These are phyloP conservation scores for Blepharisma japonicum DNA, from an alignment of 73 alveolate species.

Conservation along the genomic window DNA sequence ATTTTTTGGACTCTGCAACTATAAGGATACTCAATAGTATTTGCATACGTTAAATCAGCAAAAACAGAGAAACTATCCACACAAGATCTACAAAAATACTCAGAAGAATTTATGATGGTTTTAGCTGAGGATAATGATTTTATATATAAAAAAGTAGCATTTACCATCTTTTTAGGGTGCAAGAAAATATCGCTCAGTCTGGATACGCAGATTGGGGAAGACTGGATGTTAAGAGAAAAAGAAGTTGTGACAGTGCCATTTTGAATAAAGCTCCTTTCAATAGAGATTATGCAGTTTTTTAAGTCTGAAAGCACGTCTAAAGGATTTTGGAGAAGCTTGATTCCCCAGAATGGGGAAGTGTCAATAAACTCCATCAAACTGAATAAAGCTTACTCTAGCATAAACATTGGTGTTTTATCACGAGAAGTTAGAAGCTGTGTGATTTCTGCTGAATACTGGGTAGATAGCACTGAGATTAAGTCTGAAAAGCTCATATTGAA, in stretches of 20 bases:
- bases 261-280: not conserved
- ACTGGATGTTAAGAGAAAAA: not conserved
- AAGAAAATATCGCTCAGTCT: not conserved
- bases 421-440: not conserved
- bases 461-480: too few species aligned
- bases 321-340: not conserved
- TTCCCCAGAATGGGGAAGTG: not conserved
- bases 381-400: not conserved
- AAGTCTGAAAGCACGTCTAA: not conserved
- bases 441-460: too few species aligned
- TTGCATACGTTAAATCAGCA: not conserved
- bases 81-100: conserved; percentile 7
- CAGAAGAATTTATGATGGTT: not conserved
- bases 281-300: not conserved
- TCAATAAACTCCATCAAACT: not conserved
- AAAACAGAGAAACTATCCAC: not conserved
- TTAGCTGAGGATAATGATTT: conserved; percentile 12
- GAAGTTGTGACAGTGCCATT: not conserved
- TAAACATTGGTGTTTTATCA: not conserved
- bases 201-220: not conserved
- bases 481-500: too few species aligned
- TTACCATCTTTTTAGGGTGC: not conserved
- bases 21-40: not conserved
- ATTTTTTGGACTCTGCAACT: not conserved
- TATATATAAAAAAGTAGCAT: not conserved